Conservation (phyloP, 2,329 filamentous ascomycete genomes). For the Trichophyton verrucosum region DNA sequence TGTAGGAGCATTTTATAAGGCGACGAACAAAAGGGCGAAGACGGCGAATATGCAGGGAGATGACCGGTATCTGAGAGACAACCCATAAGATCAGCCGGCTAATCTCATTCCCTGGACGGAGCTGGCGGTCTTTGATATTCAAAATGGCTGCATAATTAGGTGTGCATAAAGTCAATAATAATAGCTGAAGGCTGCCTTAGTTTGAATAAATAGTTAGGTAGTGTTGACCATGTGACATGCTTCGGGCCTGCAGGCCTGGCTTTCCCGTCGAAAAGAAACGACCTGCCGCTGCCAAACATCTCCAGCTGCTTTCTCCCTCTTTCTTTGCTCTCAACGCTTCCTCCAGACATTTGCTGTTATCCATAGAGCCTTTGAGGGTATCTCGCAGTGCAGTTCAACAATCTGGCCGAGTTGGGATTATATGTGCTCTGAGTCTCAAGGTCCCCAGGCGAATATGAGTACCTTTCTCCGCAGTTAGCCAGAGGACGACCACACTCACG, state of each 20-base stretch:
- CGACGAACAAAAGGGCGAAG: not conserved
- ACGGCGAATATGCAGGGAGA: not conserved
- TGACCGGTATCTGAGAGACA: not conserved
- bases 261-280: no score
- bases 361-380: not conserved
- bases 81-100: not conserved
- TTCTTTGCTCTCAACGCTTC: not conserved
- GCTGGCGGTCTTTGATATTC: not conserved
- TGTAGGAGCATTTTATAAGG: not conserved
- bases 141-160: no score
- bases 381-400: not conserved
- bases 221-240: not conserved
- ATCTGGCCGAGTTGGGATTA: not conserved
- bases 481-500: not conserved
- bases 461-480: not conserved
- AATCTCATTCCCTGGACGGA: not conserved
- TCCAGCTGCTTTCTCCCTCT: not conserved
- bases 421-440: not conserved
- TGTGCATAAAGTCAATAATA: no score
- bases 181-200: not conserved
- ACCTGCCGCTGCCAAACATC: not conserved
- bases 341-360: not conserved
- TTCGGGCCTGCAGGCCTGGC: not conserved
- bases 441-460: not conserved
- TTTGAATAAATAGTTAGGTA: not conserved